Base-by-base conservation (phyloP, 2,329 filamentous ascomycete genomes). In the Cladosporium cucumerinum region DNA sequence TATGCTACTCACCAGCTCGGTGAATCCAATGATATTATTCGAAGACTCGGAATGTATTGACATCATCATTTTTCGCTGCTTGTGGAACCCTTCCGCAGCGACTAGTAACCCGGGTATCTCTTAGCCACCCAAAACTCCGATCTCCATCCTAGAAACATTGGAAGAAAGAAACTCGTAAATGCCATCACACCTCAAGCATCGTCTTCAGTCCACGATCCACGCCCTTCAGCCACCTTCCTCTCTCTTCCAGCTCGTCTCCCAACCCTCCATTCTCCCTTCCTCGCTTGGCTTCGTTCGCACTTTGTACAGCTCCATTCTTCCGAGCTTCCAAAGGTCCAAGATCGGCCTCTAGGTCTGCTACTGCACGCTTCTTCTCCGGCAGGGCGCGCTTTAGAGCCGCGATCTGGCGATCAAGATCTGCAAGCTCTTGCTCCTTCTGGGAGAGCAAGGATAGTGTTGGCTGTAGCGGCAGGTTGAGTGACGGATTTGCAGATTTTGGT, bases 181-280 rank as follows among this genome's bases (percentile, higher is more conserved):
- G 10, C 23, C 26, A 4, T 75, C 68, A 75, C 2, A 87, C 79
- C 68, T 87, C 86, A 69, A 92, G 73, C 78, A 90, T 86, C 65
- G 85, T 82, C 72, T 80, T 86, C 75, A 93, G 75, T 16, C 78
- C 84, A 10, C 80, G 78, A 73, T 92, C 89, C n/a, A 86, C 87
- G 21, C 87, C 88, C 69, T 86, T 85, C 78, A 88, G 87, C 91
- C 91, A 94, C 69, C 90, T 82, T 6, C 89, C 91, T 70, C 87
- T 84, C 76, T 91, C 88, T 75, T 93, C 91, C 34, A 93, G 76
- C 71, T 93, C 89, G 71, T 92, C 90, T 18, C 86, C 86, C 49
- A 87, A 85, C 6, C 88, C 89, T 5, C 86, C 73, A 74, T 83
- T 75, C 71, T 92, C 89, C 74, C 87, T 89, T 71, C 89, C 83